Evolutionary conservation across 257 asterid species (phyloP).

Genomic region (Petunia secreta): DNA sequence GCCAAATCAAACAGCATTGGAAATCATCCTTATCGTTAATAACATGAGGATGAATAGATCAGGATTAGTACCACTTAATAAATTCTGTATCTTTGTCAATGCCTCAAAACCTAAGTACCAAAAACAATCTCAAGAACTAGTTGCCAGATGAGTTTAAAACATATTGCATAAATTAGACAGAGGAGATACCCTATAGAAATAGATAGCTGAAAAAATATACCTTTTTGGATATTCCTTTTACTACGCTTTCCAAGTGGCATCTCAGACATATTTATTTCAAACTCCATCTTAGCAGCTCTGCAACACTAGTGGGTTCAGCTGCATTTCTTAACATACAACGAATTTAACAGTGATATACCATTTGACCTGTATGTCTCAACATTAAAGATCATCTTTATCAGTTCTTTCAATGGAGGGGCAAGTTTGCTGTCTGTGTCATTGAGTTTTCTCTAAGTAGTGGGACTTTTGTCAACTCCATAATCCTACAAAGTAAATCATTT

Average conservation of each 20-base stretch:
- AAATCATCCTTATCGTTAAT: constrained; percentile 86
- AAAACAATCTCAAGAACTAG: constrained; percentile 25
- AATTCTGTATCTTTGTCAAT: constrained; percentile 85
- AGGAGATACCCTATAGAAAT: constrained; percentile 24
- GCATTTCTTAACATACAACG: constrained; percentile 28
- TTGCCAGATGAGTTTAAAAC: constrained; percentile 21
- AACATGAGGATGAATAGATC: constrained; percentile 83
- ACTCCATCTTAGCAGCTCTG: constrained; percentile 99
- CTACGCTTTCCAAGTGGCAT: constrained; percentile 99
- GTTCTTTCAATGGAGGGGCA: constrained; percentile 71
- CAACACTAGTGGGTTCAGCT: constrained; percentile 31
- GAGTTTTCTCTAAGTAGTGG: constrained; percentile 58
- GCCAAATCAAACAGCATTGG: background rate
- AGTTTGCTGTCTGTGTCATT: constrained; percentile 63
- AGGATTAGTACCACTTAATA: constrained; percentile 47
- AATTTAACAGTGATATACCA: constrained; percentile 22
- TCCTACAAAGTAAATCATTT: constrained; percentile 59
- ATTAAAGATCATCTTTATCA: constrained; percentile 93
- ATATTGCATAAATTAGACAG: constrained; percentile 23
- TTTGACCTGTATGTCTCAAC: constrained; percentile 90
- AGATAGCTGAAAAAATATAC: constrained; percentile 37
- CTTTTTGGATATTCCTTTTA: constrained; percentile 87
- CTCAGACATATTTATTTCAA: constrained; percentile 94
- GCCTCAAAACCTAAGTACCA: constrained; percentile 85
- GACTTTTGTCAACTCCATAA: constrained; percentile 73